Conservation (phyloP, 1,284 basidiomycete genomes). For the Mycosarcoma mackinlayi region DNA sequence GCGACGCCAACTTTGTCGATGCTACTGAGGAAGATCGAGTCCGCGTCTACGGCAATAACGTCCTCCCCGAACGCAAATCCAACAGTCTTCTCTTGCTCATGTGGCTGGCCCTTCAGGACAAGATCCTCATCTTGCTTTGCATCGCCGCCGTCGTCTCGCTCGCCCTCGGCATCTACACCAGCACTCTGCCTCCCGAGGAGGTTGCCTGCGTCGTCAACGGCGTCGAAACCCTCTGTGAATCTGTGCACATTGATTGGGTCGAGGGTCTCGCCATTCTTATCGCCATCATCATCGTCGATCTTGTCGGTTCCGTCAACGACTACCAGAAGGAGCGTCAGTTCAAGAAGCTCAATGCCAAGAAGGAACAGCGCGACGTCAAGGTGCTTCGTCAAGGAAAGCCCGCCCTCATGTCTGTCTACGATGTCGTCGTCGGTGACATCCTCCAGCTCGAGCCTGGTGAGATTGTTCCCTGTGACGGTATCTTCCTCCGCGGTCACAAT, state of each 20-base stretch:
- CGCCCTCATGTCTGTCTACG: conserved; percentile 80
- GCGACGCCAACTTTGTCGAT: conserved; percentile 38
- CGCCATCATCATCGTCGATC: conserved; percentile 75
- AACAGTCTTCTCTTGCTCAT: conserved; percentile 87
- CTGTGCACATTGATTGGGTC: conserved; percentile 82
- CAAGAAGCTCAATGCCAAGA: conserved; percentile 89
- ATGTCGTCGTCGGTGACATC: conserved; percentile 93
- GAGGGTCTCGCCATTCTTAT: conserved; percentile 97
- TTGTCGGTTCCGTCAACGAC: conserved; percentile 86
- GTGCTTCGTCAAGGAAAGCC: conserved; percentile 87
- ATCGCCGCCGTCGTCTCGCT: conserved; percentile 92
- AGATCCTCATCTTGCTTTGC: conserved; percentile 87
- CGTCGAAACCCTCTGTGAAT: conserved; percentile 43
- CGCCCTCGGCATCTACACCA: conserved; percentile 92
- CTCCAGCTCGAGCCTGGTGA: conserved; percentile 93
- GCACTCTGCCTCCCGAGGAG: conserved; percentile 76
- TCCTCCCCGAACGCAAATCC: conserved; percentile 79
- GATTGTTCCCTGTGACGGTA: conserved; percentile 92
- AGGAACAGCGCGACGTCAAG: conserved; percentile 93
- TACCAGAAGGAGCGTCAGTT: conserved; percentile 99
- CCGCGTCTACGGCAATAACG: conserved; percentile 81
- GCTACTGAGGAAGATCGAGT: conserved; percentile 54
- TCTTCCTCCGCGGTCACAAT: conserved; percentile 91
- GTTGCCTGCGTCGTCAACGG: conserved; percentile 70
- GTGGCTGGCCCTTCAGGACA: conserved; percentile 95